Evolutionary conservation across 345 rosid species (phyloP), one percentile per base, ranked within the genome.

Genomic region (Brassica rapa): DNA sequence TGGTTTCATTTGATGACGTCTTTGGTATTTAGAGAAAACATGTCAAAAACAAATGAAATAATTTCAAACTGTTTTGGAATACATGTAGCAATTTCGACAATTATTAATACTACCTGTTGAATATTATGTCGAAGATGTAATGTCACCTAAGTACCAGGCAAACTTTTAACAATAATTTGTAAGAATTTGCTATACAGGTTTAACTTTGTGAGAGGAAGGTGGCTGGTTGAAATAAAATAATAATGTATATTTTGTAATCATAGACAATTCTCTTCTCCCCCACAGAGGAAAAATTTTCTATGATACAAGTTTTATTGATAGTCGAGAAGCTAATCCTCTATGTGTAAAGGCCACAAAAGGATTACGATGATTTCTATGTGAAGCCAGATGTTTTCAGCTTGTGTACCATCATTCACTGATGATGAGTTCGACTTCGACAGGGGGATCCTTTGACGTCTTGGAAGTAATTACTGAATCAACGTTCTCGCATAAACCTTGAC

Each of bases 211-310:
- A 16, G 19, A 15, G 59, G 3, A 15, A 15, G 6, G 55, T 14
- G 53, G 53, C 53, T 46, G 53, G 15, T 46, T 46, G 53, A 9
- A 11, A 41, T 9, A 10, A 9, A 11, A 41, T 9, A 10, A 9
- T 41, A 41, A 41, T 9, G 4, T 41, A 41, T 8, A 43, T 43
- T 43, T 43, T 43, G 15, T 12, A 43, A 33, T 33, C 37, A 33
- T 33, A 33, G 7, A 33, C 5, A 33, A 7, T 3, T 27, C 4
- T 27, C 30, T 33, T 33, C 37, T 33, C 8, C 37, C 37, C 37
- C 8, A 8, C 37, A 33, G 8, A 33, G 37, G 8, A 33, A 33
- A 33, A 1, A 93, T 93, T 81, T 95, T 95, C 72, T 27, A 0
- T 27, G 30, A 27, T 3, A 27, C 30, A 27, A 27, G 30, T 27